phyloP scores from a whole-genome alignment of 2,329 filamentous ascomycete genomes.

The Aspergillus transmontanensis region DNA sequence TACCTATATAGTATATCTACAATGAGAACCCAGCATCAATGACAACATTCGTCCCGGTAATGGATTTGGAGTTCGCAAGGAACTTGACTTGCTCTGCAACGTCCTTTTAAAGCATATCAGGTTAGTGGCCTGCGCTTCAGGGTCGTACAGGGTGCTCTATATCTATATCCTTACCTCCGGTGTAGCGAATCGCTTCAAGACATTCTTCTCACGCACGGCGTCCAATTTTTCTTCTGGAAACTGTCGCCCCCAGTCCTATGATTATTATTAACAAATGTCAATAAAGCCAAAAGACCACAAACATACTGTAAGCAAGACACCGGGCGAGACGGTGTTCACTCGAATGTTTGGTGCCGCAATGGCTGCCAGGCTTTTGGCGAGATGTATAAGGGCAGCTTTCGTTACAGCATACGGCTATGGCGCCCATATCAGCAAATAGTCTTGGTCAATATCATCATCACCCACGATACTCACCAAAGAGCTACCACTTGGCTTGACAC shows the following conservation, averaged over 20 bases:
- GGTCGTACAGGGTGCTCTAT: not conserved
- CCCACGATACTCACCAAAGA: constrained; percentile 43
- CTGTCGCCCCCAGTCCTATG: not conserved
- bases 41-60: not conserved
- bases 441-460: not conserved
- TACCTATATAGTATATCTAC: not conserved
- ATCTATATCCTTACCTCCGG: not conserved
- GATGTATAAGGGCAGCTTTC: not conserved
- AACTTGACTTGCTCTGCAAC: not conserved
- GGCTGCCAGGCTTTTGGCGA: not conserved
- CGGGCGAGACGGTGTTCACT: not conserved
- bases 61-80: not conserved
- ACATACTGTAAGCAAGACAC: not conserved
- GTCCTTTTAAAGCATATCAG: not conserved
- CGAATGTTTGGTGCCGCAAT: not conserved
- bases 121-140: not conserved
- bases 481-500: constrained; percentile 65
- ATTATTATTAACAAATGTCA: not conserved
- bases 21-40: not conserved
- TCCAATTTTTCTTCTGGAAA: not conserved
- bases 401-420: not conserved
- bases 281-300: not conserved
- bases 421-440: not conserved
- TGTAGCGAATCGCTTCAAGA: not conserved
- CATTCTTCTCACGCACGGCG: not conserved